Percentiles rank a stretch among this genome's conserved stretches.
Conservation (phyloP, 768 basidiomycete species). For the Artomyces pyxidatus region DNA sequence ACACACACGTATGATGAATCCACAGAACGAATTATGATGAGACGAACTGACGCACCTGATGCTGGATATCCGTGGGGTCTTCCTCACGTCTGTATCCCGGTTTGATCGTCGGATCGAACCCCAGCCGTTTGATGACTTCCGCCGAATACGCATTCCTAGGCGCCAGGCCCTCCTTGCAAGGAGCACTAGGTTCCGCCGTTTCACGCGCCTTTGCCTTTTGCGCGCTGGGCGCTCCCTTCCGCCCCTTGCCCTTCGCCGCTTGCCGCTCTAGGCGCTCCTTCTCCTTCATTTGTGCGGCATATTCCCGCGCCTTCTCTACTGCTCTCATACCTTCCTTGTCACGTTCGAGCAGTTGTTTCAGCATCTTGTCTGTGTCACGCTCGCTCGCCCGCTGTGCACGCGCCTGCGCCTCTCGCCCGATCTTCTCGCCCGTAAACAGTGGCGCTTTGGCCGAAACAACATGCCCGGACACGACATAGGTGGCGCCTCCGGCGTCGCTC, state of each 20-base stretch:
- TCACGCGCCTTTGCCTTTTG: slow-evolving; percentile 16
- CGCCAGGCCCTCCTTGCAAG: slow-evolving; percentile 12
- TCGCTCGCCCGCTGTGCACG: slow-evolving; percentile 56
- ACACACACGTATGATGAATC: not conserved
- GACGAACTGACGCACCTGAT: slow-evolving; percentile 41
- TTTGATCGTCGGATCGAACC: slow-evolving; percentile 70
- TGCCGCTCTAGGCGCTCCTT: slow-evolving; percentile 6
- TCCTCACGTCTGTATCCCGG: slow-evolving; percentile 34
- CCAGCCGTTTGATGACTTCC: slow-evolving; percentile 58
- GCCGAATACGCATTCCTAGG: slow-evolving; percentile 54
- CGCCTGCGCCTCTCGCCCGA: slow-evolving; percentile 77
- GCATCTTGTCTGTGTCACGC: slow-evolving; percentile 50
- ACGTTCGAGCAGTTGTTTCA: slow-evolving; percentile 52
- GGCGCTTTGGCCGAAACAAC: slow-evolving; percentile 39
- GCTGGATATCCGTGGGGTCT: slow-evolving; percentile 35
- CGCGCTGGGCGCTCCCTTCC: slow-evolving; percentile 15
- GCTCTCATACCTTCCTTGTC: slow-evolving; percentile 64
- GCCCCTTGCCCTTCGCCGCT: slow-evolving; percentile 13
- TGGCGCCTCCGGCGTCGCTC: slow-evolving; percentile 36
- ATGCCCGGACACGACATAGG: slow-evolving; percentile 80
- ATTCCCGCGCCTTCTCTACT: slow-evolving; percentile 54
- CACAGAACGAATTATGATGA: not conserved
- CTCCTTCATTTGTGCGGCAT: slow-evolving; percentile 23
- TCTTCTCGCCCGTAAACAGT: slow-evolving; percentile 55
- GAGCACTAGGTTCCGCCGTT: slow-evolving; percentile 13